Evolutionary conservation across 1,139 yeast species (phyloP), one percentile per base, ranked within the genome.

Genomic region (Debaryomycetaceae sp.): DNA sequence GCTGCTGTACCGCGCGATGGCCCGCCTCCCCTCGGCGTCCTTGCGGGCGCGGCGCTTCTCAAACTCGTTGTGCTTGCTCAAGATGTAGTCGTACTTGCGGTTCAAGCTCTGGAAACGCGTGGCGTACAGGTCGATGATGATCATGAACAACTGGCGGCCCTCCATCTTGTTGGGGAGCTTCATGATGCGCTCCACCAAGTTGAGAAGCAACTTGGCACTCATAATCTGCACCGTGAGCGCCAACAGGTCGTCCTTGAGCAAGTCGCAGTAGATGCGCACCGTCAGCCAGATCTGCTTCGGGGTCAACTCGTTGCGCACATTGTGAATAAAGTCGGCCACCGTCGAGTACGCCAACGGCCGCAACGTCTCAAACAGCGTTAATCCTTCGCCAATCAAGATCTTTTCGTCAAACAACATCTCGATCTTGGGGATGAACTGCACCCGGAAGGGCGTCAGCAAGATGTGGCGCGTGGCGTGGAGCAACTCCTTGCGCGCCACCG

Each of bases 391-490:
- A 37, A 93, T 79, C 38, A 93, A 65, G 7, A 91, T 88, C 42
- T 79, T 75, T 46, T 89, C 96, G 52, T 91, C 88, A 42, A 91
- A 83, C 34, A 93, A 61, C 31, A 85, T 57, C 46, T 88, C 95
- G 32, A 91, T 76, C 46, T 89, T 86, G 2, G 96, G 88, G 28
- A 91, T 68, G 50, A 93, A 93, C 26, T 85, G 72, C 2, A 78
- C 65, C 41, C 95, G 73, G 51, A 85, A 85, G 16, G 89, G 88
- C 0, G 97, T 89, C 4, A 95, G 84, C 33, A 93, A 62, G 16
- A 93, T 86, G 49, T 93, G 98, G 48, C 98, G 72, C 4, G 96
- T 86, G 0, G 97, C 96, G 42, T 91, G 97, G 25, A 93, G 64
- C 28, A 93, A 62, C 56, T 93, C 99, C 51, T 91, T 88, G 47